Conservation (phyloP, 139 green algal genomes). For the Yamagishiella unicocca region DNA sequence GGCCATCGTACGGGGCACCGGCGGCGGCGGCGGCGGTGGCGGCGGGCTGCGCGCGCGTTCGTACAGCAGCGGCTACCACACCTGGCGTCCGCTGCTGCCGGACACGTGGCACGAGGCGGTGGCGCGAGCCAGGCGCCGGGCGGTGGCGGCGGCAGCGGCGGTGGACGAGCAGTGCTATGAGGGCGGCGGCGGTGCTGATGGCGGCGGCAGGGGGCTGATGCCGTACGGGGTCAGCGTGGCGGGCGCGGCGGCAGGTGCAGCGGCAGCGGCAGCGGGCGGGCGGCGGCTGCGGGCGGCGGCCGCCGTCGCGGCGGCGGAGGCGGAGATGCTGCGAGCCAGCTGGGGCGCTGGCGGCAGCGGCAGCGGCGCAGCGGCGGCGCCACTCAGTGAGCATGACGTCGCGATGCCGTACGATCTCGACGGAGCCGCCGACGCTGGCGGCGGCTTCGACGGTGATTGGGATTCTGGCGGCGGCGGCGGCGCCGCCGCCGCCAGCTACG, state of each 20-base stretch:
- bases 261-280: neutral
- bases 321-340: slow-evolving; percentile 16
- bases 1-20: slow-evolving; percentile 16
- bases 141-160: neutral
- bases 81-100: slow-evolving; percentile 21
- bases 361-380: neutral
- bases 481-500: neutral
- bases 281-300: neutral
- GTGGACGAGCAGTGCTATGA: neutral
- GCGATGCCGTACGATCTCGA: neutral
- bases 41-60: neutral
- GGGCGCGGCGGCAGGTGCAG: neutral
- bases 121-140: neutral
- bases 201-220: neutral
- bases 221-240: neutral
- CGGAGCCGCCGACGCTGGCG: neutral
- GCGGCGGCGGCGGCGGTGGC: neutral
- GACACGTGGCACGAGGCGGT: neutral
- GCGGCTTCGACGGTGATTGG: neutral
- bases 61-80: slow-evolving; percentile 25
- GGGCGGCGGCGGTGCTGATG: neutral
- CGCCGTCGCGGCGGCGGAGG: slow-evolving; percentile 8
- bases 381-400: neutral
- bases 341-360: neutral
- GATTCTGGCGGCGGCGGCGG: too few relatives aligned